Evolutionary conservation across 352 stramenopile genomes (phyloP), one percentile per base, ranked within the genome.

Genomic region (Achlya hypogyna): DNA sequence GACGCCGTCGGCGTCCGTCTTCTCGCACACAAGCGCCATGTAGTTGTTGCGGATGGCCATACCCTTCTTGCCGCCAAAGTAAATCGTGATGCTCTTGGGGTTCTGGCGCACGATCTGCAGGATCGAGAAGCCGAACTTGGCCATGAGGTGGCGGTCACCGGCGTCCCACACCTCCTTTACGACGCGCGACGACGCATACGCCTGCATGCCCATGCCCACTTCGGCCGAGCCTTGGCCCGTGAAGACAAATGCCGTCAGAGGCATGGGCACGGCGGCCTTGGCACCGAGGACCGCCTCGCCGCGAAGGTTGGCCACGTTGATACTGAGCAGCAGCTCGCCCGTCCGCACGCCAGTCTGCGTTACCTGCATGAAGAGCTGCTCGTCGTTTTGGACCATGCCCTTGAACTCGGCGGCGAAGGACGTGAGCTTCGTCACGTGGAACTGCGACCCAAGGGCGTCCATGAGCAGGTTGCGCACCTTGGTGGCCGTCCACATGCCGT

Each of bases 131-230:
- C 87, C 87, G 64, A 93, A 96, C 9, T 75, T 91, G 14, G 78
- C 70, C 34, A 71, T 73, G 31, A 96, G 69, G 60, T 95, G 83
- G 34, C 51, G 40, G 51, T 96, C 84, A 56, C 86, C 87, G 59
- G 75, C 75, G 68, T 96, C 75, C 87, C 87, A 96, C 51, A 93
- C 79, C 4, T 88, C 78, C 31, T 84, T 84, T 22, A 85, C 86
- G 25, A 88, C 71, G 0, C 71, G 35, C 5, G 83, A 93, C 38
- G 83, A 75, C 59, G 84, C 74, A 69, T 95, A 95, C 1, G 81
- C 82, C n/a, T 94, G 83, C 87, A 96, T 96, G 35, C 87, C 87
- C 86, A 96, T 94, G 22, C 85, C 85, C 4, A 91, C 76, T 16
- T 82, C 75, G 29, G 85, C 84, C 23, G 84, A 95, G 12, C 87